These are phyloP conservation scores for Symbiodinium pilosum DNA, from an alignment of 73 alveolate genomes.

Conservation along the genomic window DNA sequence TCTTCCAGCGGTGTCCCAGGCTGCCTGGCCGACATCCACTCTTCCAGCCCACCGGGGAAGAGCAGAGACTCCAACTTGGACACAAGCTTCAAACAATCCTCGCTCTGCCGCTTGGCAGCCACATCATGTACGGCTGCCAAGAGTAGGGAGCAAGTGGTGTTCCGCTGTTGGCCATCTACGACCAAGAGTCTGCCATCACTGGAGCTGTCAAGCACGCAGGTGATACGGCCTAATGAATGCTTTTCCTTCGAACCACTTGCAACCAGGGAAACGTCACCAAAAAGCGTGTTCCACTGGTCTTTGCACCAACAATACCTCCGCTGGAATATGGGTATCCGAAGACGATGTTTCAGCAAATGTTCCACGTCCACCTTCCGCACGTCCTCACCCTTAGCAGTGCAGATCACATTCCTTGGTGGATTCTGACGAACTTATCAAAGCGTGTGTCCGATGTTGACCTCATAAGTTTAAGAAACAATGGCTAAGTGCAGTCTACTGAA, in stretches of 20 bases:
- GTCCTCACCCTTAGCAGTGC: too few relatives aligned
- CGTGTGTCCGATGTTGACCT: too few relatives aligned
- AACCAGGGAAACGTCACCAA: neutral
- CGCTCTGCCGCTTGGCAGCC: neutral
- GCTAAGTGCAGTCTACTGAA: too few relatives aligned
- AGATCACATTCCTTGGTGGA: too few relatives aligned
- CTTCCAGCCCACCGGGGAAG: neutral
- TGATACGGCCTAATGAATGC: neutral
- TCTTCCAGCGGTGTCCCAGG: neutral
- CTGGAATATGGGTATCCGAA: neutral
- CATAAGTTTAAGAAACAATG: too few relatives aligned
- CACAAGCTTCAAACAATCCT: neutral
- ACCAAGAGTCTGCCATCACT: neutral
- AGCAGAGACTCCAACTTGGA: neutral
- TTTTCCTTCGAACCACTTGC: neutral
- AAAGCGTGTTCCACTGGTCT: neutral
- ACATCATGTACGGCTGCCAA: neutral
- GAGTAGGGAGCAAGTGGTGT: neutral
- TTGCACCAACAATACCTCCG: neutral
- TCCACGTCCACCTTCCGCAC: neutral
- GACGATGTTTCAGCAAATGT: neutral
- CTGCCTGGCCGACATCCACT: slow-evolving; percentile 21
- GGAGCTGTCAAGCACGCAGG: neutral
- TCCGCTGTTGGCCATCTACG: slow-evolving; percentile 13
- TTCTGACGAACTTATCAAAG: too few relatives aligned